Base-by-base conservation (phyloP, 78 protist genomes). In the slime mould (Dictyostelium discoideum) region DNA sequence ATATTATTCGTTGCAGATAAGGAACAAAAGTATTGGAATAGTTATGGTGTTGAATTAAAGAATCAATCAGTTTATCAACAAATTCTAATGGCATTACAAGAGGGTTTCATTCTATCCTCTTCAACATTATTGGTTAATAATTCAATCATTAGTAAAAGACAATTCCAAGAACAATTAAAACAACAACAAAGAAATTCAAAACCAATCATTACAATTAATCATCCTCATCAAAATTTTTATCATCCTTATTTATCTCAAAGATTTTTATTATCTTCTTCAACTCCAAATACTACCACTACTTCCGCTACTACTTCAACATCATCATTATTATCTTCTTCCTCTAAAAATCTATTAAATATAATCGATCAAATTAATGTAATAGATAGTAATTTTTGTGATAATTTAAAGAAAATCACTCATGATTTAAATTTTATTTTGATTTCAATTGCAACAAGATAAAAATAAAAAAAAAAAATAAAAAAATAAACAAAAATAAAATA, bases 391-490 rank as follows among this genome's bases (percentile, higher is more conserved):
- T 80, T 44, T 44, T 44, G 39, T 24, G 63, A 80, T 37, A 80
- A 24, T 44, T 44, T 80, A 24, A 44, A 39, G 85, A 80, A 80
- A 80, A 80, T 40, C 9, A 80, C 85, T n/a, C 40, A 44, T 46
- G 85, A 80, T 44, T 80, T 80, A 80, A 80, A 44, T 44, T 80
- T 80, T 44, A 39, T 80, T 80, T 44, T 80, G 11, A 80, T 80
- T 80, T 80, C 85, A 39, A 80, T 80, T 80, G 46, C 85, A 32
- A 32, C 77, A 69, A 69, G 77, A 77, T 77, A 77, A 76, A n/a
- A 57, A 57, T 20, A 63, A 63, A 63, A 63, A 22, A 63, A 5
- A 63, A 63, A 22, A 63, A n/a, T n/a, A 63, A 63, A 22, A n/a
- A 63, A 22, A 63, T 18, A 4, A 18, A 54, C 1, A 10, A 57